Evolutionary conservation across 495 filamentous ascomycete species (phyloP), one percentile per base, ranked within the genome.

Genomic region (Evernia prunastri): DNA sequence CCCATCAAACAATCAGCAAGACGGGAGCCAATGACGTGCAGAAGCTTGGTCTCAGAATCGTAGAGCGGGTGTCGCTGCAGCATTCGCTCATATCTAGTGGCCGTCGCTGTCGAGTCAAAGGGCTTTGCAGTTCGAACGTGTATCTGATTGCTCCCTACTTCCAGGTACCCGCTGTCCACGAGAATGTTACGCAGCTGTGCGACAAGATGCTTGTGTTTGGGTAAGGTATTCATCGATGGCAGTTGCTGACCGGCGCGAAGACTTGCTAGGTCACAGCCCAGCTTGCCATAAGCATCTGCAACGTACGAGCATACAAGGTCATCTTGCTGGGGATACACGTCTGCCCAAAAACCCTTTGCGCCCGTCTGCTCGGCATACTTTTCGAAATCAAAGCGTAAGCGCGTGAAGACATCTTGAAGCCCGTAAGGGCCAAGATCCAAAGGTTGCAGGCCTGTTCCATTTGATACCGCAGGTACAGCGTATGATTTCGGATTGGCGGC

Each of bases 241-340:
- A 77, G 43, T 27, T 42, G 15, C 18, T 72, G 59, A 15, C 73
- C 77, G 5, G 69, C 53, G 11, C 31, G 29, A 17, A 78, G 59
- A 3, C 39, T 36, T 3, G 37, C 60, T 5, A 80, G 47, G 23
- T 75, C 59, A n/a, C 67, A 69, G 4, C 78, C 79, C 4, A 80
- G 65, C 17, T 47, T 49, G 1, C 42, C 58, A 56, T 81, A 80
- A 11, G 78, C 75, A 43, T 79, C 75, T 1, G 75, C 66, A 3
- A 77, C 70, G 60, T 80, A 81, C 2, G 72, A 66, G 3, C 72
- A 51, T 0, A 80, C 73, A 7, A 81, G 72, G 1, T 65, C 37
- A 27, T 69, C 61, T 53, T 80, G 76, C 3, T 43, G 15, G 2
- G 72, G 77, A 40, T 74, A 77, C 8, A 72, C 77, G 0, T 67